Base-by-base conservation (phyloP, 495 filamentous ascomycete genomes). In the Neurospora tetrasperma region DNA sequence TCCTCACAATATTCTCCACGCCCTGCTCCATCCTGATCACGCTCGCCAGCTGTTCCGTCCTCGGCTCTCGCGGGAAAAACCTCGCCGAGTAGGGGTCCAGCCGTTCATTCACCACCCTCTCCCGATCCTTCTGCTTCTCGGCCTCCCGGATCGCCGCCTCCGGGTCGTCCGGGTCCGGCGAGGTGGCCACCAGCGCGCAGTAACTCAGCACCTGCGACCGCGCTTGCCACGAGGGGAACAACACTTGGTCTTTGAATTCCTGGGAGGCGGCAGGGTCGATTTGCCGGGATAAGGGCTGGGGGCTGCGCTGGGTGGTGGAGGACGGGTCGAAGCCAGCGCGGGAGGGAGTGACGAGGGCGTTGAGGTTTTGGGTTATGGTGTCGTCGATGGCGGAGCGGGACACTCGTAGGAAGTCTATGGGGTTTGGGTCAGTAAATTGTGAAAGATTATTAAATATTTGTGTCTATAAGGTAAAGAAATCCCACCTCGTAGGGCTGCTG, bases 41-140 rank as follows among this genome's bases (percentile, higher is more conserved):
- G 42, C 82, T 86, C 12, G 94, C 94, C 69, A 99, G 79, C 48
- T 87, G 88, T 82, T 99, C 93, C 2, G 95, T 96, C 72, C 94
- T 85, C 62, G 92, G 86, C 81, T 98, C 94, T 62, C 87, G 85
- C 0, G 94, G 94, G 74, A 94, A 95, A 77, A 91, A 97, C 39
- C 95, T 85, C 31, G 84, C 93, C 23, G 91, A 94, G 77, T 99
- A 99, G 20, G 96, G 96, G 82, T 99, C 96, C 71, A 98, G 81
- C 73, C 96, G 85, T 80, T 98, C 96, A 82, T 99, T 86, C 18
- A 98, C 90, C 6, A 94, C 86, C 70, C 90, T 85, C 77, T 97
- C 93, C 70, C 90, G 85, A 72, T 92, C 89, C 74, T 83, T 87
- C 44, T 89, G 89, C 39, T 88, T 88, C 80, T 97, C 93, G 0